These are phyloP conservation scores for Ambrosia artemisiifolia DNA, from an alignment of 129 eudicot genomes.

Conservation along the genomic window DNA sequence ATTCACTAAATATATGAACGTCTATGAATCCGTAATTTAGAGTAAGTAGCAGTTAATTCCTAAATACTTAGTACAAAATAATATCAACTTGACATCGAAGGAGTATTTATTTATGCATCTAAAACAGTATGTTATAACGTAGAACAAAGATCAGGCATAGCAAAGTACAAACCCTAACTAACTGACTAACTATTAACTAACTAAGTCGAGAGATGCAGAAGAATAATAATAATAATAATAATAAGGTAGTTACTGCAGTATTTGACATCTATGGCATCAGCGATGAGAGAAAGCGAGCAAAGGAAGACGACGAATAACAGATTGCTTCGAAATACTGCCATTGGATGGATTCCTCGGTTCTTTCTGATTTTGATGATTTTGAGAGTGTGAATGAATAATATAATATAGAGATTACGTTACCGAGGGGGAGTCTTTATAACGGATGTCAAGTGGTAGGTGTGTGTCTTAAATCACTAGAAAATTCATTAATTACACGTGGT, in stretches of 20 bases:
- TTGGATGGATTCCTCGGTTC: constrained; percentile 5
- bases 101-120: not conserved
- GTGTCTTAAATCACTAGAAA: not conserved
- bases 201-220: too few species aligned
- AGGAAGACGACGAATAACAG: constrained; percentile 24
- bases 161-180: not conserved
- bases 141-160: not conserved
- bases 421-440: constrained; percentile 8
- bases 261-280: constrained; percentile 43
- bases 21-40: not conserved
- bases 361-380: not conserved
- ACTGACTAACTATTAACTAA: too few species aligned
- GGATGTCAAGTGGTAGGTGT: constrained; percentile 15
- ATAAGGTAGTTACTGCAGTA: constrained; percentile 53
- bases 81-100: too few species aligned
- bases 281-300: constrained; percentile 24
- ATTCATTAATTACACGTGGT: not conserved
- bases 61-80: too few species aligned
- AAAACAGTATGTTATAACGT: not conserved
- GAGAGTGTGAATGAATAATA: constrained; percentile 1
- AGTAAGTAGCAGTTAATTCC: not conserved
- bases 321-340: constrained; percentile 35
- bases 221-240: too few species aligned
- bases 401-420: not conserved
- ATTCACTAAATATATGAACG: not conserved